Evolutionary conservation across 768 basidiomycete genomes (phyloP).

Genomic region (Tremella fuciformis): DNA sequence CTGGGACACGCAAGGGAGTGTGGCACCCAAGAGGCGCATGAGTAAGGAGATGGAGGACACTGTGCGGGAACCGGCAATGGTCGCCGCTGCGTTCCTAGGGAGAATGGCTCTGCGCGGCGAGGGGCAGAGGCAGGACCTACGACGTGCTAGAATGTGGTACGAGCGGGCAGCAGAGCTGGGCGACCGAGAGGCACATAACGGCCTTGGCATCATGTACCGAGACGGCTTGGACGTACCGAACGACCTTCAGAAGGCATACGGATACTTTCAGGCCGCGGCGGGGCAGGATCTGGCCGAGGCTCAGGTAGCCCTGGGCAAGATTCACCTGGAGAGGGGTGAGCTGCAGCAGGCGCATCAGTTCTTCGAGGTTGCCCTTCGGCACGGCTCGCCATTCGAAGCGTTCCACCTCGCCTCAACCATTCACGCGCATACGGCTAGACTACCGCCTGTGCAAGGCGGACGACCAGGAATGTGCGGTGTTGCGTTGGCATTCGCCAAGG

Average conservation of each 20-base stretch:
- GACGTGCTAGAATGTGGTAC: slow-evolving; percentile 87
- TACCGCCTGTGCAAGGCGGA: slow-evolving; percentile 8
- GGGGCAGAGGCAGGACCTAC: slow-evolving; percentile 73
- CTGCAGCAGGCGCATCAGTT: slow-evolving; percentile 63
- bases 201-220: slow-evolving; percentile 84
- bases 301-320: slow-evolving; percentile 82
- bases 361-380: slow-evolving; percentile 77
- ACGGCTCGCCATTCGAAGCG: slow-evolving; percentile 89
- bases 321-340: slow-evolving; percentile 67
- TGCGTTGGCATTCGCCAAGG: slow-evolving; percentile 88
- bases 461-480: slow-evolving; percentile 71
- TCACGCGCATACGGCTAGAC: slow-evolving; percentile 62
- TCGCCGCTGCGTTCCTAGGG: slow-evolving; percentile 82
- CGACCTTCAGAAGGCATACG: slow-evolving; percentile 65
- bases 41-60: slow-evolving; percentile 51
- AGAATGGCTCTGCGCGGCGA: slow-evolving; percentile 93
- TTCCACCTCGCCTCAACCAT: slow-evolving; percentile 90
- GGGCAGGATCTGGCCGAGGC: slow-evolving; percentile 87
- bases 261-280: slow-evolving; percentile 73
- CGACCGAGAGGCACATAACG: slow-evolving; percentile 85
- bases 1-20: slow-evolving; percentile 28
- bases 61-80: slow-evolving; percentile 64
- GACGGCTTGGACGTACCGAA: slow-evolving; percentile 74
- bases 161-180: slow-evolving; percentile 66
- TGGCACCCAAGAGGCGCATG: slow-evolving; percentile 46